Percentiles rank a stretch among this genome's conserved stretches.
phyloP scores from a whole-genome alignment of 805 yeast species.

The Lachancea quebecensis region DNA sequence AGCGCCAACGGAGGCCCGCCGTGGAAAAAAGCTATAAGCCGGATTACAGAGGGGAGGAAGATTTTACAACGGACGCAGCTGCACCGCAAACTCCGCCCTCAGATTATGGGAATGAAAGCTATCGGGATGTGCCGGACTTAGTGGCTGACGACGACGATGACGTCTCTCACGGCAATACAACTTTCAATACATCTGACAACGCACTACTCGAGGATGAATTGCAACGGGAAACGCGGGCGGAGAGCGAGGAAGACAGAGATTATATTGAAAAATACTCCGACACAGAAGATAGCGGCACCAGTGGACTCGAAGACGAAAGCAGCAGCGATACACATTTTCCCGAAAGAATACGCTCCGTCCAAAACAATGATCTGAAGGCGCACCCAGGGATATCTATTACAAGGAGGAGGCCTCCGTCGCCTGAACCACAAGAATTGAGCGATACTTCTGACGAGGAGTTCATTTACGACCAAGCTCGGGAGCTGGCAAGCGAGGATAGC shows the following conservation, averaged over 20 bases:
- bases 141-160: constrained; percentile 89
- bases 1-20: neutral
- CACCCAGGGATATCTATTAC: no score
- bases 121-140: constrained; percentile 57
- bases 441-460: constrained; percentile 23
- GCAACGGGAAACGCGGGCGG: constrained; percentile 12
- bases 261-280: constrained; percentile 24
- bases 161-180: constrained; percentile 23
- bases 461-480: constrained; percentile 16
- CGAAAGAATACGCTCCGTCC: no score
- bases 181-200: constrained; percentile 30
- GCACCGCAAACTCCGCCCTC: constrained; percentile 11
- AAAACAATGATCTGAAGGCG: neutral
- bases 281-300: constrained; percentile 2
- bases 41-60: constrained; percentile 2
- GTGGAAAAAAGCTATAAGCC: constrained; percentile 2
- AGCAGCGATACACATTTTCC: constrained; percentile 8
- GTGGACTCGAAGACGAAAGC: neutral
- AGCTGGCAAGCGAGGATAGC: constrained; percentile 14
- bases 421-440: constrained; percentile 7
- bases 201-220: constrained; percentile 27
- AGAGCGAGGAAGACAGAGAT: constrained; percentile 32
- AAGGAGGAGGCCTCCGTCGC: no score
- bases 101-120: constrained; percentile 25
- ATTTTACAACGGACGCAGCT: neutral